Base-by-base conservation (phyloP, 2,329 filamentous ascomycete species). In the Clonostachys rhizophaga region DNA sequence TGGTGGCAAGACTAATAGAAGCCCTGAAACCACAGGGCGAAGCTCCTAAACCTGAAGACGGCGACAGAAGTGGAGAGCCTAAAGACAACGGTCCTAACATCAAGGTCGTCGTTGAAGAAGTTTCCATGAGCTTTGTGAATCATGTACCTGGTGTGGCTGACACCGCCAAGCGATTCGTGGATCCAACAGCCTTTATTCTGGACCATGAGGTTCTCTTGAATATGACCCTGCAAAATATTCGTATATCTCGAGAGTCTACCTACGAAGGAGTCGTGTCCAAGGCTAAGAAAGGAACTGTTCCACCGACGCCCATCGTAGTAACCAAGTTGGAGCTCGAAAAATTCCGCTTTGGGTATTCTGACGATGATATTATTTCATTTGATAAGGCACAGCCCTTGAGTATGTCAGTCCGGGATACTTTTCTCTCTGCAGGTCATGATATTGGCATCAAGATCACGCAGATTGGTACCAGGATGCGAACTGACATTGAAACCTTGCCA, bases 401-500 rank as follows among this genome's bases (percentile, higher is more conserved):
- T 36, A 71, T 77, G 30, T 86, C 82, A 3, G 71, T 82, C 3
- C 71, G 74, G 44, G 82, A 83, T 55, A 74, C 77, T 0, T 79
- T 82, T 50, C 72, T 80, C 2, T 71, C 77, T 1, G 67, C 72
- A 6, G 81, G 81, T 2, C 69, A 79, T 18, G 83, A 86, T 55
- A 57, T 86, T 10, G 76, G 75, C 2, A 59, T 83, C 39, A 78
- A 75, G 48, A 62, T 83, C 24, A 58, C 67, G 0, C 74, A 76
- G 53, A 65, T 71, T 3, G 51, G 64, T 2, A 67, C 71, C 2
- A 65, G 63, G 6, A 74, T 68, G 13, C 71, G 70, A 48, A 76
- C 87, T 14, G 82, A 87, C 34, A 62, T 96, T 13, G 80, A 83
- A 45, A 95, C 91, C 1, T 74, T 95, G 10, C 90, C 91, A 6